Evolutionary conservation across 202 grass and related monocot species (phyloP).

Genomic region (Schoenoplectus triqueter): DNA sequence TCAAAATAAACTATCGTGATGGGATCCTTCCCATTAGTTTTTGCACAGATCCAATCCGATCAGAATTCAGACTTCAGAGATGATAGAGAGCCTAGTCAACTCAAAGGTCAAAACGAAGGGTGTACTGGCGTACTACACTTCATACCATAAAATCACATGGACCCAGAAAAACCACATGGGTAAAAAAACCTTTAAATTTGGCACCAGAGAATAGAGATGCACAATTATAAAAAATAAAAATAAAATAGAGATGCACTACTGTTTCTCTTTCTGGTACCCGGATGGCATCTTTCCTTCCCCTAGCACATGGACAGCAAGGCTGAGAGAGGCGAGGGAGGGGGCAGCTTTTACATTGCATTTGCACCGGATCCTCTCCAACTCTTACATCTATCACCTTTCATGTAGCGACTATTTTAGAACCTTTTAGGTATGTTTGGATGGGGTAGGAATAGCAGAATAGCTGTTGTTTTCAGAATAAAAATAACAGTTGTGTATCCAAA

Average conservation of each 20-base stretch:
- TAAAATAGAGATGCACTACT: background rate
- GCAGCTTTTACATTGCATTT: slow-evolving; percentile 13
- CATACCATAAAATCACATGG: slow-evolving; percentile 3
- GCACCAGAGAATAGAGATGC: background rate
- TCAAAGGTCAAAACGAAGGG: slow-evolving; percentile 10
- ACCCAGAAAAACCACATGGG: slow-evolving; percentile 21
- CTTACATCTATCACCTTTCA: background rate
- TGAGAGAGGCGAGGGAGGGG: background rate
- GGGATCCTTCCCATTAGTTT: too few relatives aligned
- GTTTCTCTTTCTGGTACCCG: background rate
- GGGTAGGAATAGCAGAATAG: too few relatives aligned
- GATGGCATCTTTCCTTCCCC: slow-evolving; percentile 3
- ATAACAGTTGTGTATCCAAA: too few relatives aligned
- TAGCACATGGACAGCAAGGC: slow-evolving; percentile 14
- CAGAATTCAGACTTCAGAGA: background rate
- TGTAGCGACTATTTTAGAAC: background rate
- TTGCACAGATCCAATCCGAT: too few relatives aligned
- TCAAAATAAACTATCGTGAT: too few relatives aligned
- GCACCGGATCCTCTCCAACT: background rate
- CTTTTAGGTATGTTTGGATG: too few relatives aligned
- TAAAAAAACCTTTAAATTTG: slow-evolving; percentile 5
- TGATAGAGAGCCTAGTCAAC: background rate
- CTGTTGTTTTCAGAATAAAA: too few relatives aligned
- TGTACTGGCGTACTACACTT: background rate
- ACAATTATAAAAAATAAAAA: background rate